Evolutionary conservation across 2,329 filamentous ascomycete species (phyloP).

Genomic region (Talaromyces amestolkiae): DNA sequence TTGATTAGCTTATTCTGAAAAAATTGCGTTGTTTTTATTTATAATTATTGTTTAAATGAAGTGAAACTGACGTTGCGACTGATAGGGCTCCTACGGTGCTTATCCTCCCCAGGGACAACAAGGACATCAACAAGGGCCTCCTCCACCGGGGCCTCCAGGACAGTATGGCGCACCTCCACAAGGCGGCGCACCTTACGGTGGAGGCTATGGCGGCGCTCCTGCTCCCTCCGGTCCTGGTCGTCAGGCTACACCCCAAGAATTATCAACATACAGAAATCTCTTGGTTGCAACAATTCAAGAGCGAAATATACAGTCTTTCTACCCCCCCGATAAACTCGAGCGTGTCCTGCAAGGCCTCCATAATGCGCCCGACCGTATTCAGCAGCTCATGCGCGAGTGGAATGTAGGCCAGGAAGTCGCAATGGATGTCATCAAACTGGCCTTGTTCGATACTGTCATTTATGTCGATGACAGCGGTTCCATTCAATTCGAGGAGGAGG

Average conservation of each 20-base stretch:
- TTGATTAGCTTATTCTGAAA: neutral
- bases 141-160: slow-evolving; percentile 14
- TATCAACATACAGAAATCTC: slow-evolving; percentile 56
- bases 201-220: slow-evolving; percentile 29
- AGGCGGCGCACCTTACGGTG: slow-evolving; percentile 28
- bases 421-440: slow-evolving; percentile 61
- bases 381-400: slow-evolving; percentile 57
- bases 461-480: slow-evolving; percentile 69
- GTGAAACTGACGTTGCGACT: neutral
- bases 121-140: slow-evolving; percentile 23
- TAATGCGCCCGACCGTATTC: slow-evolving; percentile 46
- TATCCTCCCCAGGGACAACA: slow-evolving; percentile 30
- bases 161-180: slow-evolving; percentile 28
- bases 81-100: slow-evolving; percentile 11
- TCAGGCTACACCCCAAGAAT: slow-evolving; percentile 48
- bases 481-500: slow-evolving; percentile 66
- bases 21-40: neutral
- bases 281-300: slow-evolving; percentile 58
- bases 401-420: slow-evolving; percentile 59
- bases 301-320: slow-evolving; percentile 59
- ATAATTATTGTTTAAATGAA: neutral
- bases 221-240: slow-evolving; percentile 28
- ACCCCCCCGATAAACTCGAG: slow-evolving; percentile 52
- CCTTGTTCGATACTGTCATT: slow-evolving; percentile 61
- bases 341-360: slow-evolving; percentile 33